Evolutionary conservation across 1,139 yeast species (phyloP).

Genomic region (Sugiyamaella pinicola): DNA sequence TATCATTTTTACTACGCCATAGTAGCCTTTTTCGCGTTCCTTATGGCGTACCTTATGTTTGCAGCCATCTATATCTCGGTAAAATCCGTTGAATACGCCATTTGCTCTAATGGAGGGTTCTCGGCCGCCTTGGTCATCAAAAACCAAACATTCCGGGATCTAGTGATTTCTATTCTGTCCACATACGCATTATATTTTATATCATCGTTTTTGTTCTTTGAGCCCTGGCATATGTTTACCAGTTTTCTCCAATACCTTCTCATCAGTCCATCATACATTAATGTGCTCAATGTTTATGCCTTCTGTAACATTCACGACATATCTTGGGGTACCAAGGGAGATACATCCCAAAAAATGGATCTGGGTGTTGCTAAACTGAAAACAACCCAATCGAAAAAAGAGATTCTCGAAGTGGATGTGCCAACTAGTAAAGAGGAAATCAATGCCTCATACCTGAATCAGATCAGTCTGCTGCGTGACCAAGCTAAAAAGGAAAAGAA

Average conservation of each 20-base stretch:
- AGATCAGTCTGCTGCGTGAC: constrained; percentile 34
- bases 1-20: constrained; percentile 79
- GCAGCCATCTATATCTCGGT: constrained; percentile 86
- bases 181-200: constrained; percentile 81
- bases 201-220: constrained; percentile 73
- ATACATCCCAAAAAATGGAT: constrained; percentile 58
- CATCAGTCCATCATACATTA: constrained; percentile 74
- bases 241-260: constrained; percentile 70
- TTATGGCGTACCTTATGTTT: constrained; percentile 91
- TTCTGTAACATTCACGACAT: constrained; percentile 85
- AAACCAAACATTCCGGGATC: constrained; percentile 72
- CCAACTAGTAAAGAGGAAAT: constrained; percentile 67
- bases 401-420: constrained; percentile 61
- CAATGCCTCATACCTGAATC: constrained; percentile 57
- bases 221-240: constrained; percentile 79
- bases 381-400: constrained; percentile 41
- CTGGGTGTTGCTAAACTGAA: constrained; percentile 69
- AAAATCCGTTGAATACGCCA: constrained; percentile 57
- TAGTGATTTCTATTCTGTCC: constrained; percentile 81
- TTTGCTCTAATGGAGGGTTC: constrained; percentile 48
- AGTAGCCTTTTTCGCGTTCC: constrained; percentile 82
- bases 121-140: constrained; percentile 55
- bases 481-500: constrained; percentile 37
- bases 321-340: constrained; percentile 88
- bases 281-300: constrained; percentile 77